Percentiles rank a stretch among this genome's conserved stretches.
These are phyloP conservation scores for Solanum megistacrolobum DNA, from an alignment of 257 asterid genomes.

Conservation along the genomic window DNA sequence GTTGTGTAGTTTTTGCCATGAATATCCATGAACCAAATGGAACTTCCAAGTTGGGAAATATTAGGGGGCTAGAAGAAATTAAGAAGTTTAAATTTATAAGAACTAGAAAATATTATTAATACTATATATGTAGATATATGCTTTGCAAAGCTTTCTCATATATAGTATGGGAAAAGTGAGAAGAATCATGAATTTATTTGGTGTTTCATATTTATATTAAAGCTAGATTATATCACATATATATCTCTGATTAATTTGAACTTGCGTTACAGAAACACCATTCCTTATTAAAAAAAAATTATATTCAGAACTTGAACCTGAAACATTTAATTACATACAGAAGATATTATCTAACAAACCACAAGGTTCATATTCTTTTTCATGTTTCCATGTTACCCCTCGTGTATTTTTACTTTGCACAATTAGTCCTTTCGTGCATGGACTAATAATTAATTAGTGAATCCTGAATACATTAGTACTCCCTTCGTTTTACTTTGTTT, in stretches of 20 bases:
- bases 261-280: not conserved
- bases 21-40: conserved; percentile 6
- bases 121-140: not conserved
- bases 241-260: not conserved
- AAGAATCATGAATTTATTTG: not conserved
- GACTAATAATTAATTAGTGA: not conserved
- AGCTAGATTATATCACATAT: too few relatives aligned
- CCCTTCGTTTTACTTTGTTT: not conserved
- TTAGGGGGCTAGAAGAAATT: not conserved
- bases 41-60: not conserved
- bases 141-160: not conserved
- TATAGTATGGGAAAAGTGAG: not conserved
- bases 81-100: not conserved
- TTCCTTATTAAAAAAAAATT: not conserved
- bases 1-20: not conserved
- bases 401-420: not conserved
- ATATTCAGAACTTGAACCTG: not conserved
- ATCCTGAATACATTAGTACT: not conserved
- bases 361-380: not conserved
- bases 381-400: not conserved
- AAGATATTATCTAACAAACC: not conserved
- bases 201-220: not conserved
- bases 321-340: accelerated
- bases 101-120: not conserved
- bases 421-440: not conserved